Evolutionary conservation across 1,139 yeast species (phyloP).

Genomic region (Kodamaea derodonti): DNA sequence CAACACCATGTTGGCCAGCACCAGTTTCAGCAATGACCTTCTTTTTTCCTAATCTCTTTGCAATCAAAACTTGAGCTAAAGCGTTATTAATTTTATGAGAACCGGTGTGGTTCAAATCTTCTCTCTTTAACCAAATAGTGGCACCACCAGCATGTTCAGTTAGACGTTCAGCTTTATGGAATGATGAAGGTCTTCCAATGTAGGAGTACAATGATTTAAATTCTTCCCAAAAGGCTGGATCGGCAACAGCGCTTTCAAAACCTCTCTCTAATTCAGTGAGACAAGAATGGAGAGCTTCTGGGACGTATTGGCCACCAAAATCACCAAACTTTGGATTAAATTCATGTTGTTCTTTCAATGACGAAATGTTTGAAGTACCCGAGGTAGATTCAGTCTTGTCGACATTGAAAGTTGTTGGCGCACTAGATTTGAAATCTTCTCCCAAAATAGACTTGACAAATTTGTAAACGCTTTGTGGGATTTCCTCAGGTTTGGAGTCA

Average conservation of each 20-base stretch:
- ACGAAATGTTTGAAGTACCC: slow-evolving; percentile 28
- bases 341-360: slow-evolving; percentile 52
- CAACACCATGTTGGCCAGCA: slow-evolving; percentile 99
- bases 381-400: slow-evolving; percentile 22
- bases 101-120: slow-evolving; percentile 96
- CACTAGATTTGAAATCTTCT: slow-evolving; percentile 44
- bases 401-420: slow-evolving; percentile 28
- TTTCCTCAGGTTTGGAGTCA: slow-evolving; percentile 56
- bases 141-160: slow-evolving; percentile 95
- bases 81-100: slow-evolving; percentile 97
- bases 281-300: slow-evolving; percentile 93
- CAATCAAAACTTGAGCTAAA: slow-evolving; percentile 87
- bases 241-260: slow-evolving; percentile 83
- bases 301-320: slow-evolving; percentile 98
- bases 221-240: slow-evolving; percentile 90
- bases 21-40: slow-evolving; percentile 98
- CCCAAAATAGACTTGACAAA: slow-evolving; percentile 71
- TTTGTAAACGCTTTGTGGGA: slow-evolving; percentile 58
- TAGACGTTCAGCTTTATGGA: slow-evolving; percentile 87
- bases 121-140: slow-evolving; percentile 95
- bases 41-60: slow-evolving; percentile 86
- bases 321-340: slow-evolving; percentile 82
- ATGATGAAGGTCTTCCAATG: slow-evolving; percentile 93
- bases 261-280: slow-evolving; percentile 83
- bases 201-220: slow-evolving; percentile 74